Conservation (phyloP, 148 eudicot species). For the Chenopodium quinoa region DNA sequence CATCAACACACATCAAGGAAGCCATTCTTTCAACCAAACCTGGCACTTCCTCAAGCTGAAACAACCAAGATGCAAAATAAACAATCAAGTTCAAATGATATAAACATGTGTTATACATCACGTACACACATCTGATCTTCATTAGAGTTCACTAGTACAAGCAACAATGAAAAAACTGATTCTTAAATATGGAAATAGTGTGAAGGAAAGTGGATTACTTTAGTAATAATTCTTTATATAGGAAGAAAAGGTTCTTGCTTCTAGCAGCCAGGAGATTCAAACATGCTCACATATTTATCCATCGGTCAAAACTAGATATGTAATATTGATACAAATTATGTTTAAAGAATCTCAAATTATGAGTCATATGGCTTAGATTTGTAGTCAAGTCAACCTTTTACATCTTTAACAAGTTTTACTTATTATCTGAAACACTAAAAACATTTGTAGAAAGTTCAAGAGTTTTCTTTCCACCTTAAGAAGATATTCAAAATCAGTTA, state of each 20-base stretch:
- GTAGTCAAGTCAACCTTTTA: neutral
- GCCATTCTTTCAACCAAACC: constrained; percentile 97
- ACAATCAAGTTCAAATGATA: neutral
- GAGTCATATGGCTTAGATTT: too few relatives aligned
- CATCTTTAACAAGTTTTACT: neutral
- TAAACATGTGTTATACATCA: neutral
- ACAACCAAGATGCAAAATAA: constrained; percentile 18
- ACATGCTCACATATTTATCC: neutral
- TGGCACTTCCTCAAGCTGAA: constrained; percentile 90
- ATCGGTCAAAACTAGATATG: neutral
- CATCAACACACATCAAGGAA: constrained; percentile 85
- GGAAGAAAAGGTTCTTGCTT: neutral
- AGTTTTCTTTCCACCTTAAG: neutral
- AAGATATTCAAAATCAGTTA: too few relatives aligned
- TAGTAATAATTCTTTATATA: neutral
- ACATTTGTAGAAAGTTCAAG: neutral
- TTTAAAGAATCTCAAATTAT: neutral
- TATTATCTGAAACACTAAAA: neutral
- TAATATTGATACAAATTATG: neutral
- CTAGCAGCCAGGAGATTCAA: neutral
- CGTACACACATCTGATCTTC: neutral
- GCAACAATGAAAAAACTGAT: neutral
- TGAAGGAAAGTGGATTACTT: neutral
- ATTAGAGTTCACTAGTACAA: neutral
- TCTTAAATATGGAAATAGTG: neutral